phyloP scores from a whole-genome alignment of 2,329 filamentous ascomycete species.

The Aspergillus pseudonomiae region DNA sequence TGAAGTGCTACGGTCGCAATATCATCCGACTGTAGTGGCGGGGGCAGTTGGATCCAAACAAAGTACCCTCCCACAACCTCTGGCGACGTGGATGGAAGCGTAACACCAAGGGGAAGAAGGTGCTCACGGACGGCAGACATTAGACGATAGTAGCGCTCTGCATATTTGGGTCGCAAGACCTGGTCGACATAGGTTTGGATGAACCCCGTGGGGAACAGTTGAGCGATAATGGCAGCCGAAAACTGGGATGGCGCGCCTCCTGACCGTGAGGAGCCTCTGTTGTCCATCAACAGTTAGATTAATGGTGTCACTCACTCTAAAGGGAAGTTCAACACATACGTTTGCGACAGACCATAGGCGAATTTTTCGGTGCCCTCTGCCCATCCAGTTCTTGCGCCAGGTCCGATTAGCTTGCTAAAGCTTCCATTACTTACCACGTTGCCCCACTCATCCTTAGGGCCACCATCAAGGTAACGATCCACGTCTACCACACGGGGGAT shows the following conservation, averaged over 20 bases:
- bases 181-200: conserved; percentile 58
- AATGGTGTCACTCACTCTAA: background rate
- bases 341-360: conserved; percentile 61
- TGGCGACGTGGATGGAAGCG: conserved; percentile 20
- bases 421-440: conserved; percentile 83
- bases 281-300: background rate
- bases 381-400: conserved; percentile 87
- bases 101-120: conserved; percentile 65
- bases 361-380: conserved; percentile 70
- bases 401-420: conserved; percentile 84
- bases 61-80: conserved; percentile 79
- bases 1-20: conserved; percentile 61
- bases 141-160: conserved; percentile 57
- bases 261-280: conserved; percentile 59
- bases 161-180: conserved; percentile 60
- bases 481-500: conserved; percentile 78
- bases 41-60: conserved; percentile 73
- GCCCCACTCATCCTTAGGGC: conserved; percentile 68
- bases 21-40: conserved; percentile 54
- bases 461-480: conserved; percentile 68
- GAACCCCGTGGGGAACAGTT: conserved; percentile 55
- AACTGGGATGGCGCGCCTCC: conserved; percentile 65
- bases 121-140: conserved; percentile 61
- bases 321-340: conserved; percentile 46
- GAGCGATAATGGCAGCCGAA: conserved; percentile 58